Evolutionary conservation across 257 asterid species (phyloP).

Genomic region (Capsicum rhomboideum): DNA sequence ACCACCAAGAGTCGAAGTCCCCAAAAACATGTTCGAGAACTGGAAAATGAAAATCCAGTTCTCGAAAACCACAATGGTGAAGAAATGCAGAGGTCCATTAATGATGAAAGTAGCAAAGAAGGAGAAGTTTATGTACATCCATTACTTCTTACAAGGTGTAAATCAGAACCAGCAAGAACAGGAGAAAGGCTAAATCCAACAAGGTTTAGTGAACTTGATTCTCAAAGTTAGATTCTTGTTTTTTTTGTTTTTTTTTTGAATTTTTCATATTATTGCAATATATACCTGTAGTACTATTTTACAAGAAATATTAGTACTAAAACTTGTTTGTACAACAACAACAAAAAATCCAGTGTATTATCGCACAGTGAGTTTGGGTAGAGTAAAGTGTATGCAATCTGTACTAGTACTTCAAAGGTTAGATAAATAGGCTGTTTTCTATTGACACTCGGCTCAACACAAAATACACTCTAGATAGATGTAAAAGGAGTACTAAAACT

Average conservation of each 20-base stretch:
- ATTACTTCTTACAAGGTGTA: conserved; percentile 60
- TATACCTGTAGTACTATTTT: neutral
- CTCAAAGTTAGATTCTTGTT: neutral
- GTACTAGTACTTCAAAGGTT: too few species aligned
- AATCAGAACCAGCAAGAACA: conserved; percentile 81
- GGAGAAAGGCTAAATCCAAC: conserved; percentile 50
- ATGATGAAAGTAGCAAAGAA: conserved; percentile 4
- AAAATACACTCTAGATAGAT: too few species aligned
- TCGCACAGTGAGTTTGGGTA: too few species aligned
- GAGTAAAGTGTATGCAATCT: too few species aligned
- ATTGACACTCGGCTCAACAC: too few species aligned
- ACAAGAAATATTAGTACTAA: neutral
- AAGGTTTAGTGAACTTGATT: conserved; percentile 34
- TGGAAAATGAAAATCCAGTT: too few species aligned
- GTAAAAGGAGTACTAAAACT: neutral
- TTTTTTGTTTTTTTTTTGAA: neutral
- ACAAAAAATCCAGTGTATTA: too few species aligned
- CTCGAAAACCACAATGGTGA: too few species aligned
- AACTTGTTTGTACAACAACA: neutral
- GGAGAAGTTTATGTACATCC: conserved; percentile 38
- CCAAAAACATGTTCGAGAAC: too few species aligned
- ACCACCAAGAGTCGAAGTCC: too few species aligned
- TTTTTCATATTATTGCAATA: neutral
- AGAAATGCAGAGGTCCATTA: conserved; percentile 10
- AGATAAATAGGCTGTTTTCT: too few species aligned